Conservation (phyloP, 2,329 filamentous ascomycete species). For the Epichloe uncinata region DNA sequence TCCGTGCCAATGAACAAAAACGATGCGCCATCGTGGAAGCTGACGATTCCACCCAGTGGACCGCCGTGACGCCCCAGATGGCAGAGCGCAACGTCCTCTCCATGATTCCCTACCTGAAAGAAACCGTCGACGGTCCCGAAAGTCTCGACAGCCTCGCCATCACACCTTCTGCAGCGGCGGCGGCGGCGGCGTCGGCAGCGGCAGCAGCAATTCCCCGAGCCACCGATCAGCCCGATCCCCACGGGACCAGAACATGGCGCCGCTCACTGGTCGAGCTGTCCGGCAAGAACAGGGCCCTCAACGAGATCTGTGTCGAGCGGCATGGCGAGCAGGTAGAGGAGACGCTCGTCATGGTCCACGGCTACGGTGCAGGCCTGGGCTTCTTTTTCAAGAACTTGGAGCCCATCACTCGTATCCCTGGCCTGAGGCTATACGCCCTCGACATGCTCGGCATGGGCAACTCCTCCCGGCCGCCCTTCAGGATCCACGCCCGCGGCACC, state of each 20-base stretch:
- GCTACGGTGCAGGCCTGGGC: slow-evolving; percentile 88
- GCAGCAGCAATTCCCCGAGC: slow-evolving; percentile 7
- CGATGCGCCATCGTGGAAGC: background rate
- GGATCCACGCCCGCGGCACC: slow-evolving; percentile 67
- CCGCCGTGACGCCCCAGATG: slow-evolving; percentile 62
- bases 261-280: slow-evolving; percentile 72
- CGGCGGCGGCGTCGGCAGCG: too few species aligned
- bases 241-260: slow-evolving; percentile 75
- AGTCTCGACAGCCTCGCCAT: too few species aligned
- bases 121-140: slow-evolving; percentile 53
- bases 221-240: slow-evolving; percentile 52
- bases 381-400: slow-evolving; percentile 99
- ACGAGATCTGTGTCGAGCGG: slow-evolving; percentile 85
- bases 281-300: slow-evolving; percentile 76
- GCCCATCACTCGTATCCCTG: slow-evolving; percentile 59
- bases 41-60: slow-evolving; percentile 49
- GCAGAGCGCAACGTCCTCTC: slow-evolving; percentile 84
- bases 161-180: too few species aligned
- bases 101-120: slow-evolving; percentile 69
- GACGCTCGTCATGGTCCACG: slow-evolving; percentile 89
- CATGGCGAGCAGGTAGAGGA: slow-evolving; percentile 67
- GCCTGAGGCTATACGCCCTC: slow-evolving; percentile 87
- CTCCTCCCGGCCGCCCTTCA: slow-evolving; percentile 72
- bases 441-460: slow-evolving; percentile 94
- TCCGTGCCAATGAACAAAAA: background rate